Evolutionary conservation across 306 rosid species (phyloP).

Genomic region (Dryas octopetala): DNA sequence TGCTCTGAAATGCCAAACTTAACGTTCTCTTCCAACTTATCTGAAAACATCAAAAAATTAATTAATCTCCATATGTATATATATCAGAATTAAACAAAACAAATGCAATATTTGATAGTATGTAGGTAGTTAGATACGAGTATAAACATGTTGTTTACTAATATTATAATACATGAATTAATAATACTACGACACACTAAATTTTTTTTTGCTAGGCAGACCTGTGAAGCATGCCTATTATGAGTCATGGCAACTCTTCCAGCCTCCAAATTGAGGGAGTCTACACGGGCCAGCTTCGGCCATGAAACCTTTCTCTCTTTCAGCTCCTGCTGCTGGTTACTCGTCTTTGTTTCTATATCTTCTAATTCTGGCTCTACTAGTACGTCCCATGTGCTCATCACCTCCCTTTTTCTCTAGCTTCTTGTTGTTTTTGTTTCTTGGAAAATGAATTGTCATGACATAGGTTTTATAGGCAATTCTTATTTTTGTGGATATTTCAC

Average conservation of each 20-base stretch:
- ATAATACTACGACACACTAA: no score
- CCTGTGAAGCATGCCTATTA: constrained; percentile 30
- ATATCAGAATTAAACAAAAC: no score
- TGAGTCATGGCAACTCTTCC: constrained; percentile 51
- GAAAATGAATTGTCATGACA: background rate
- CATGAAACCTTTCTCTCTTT: constrained; percentile 49
- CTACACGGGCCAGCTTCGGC: constrained; percentile 70
- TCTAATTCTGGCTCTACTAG: background rate
- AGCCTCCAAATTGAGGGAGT: constrained; percentile 82
- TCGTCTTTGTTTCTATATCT: background rate
- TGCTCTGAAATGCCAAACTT: constrained; percentile 71
- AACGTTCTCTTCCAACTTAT: constrained; percentile 47
- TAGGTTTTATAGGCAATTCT: background rate
- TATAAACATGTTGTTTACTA: no score
- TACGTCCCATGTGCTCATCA: background rate
- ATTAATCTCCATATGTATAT: no score
- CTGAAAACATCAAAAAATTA: constrained; percentile 8
- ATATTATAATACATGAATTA: no score
- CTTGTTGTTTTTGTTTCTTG: background rate
- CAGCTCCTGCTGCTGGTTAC: constrained; percentile 6
- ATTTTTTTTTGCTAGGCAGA: background rate
- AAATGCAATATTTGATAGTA: no score
- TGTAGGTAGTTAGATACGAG: no score
- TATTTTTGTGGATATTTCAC: no score
- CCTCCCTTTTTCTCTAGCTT: background rate